A percentile compares a stretch with the other conserved stretches of the same genome.
phyloP scores from a whole-genome alignment of 495 filamentous ascomycete species.

The Rusavskia elegans region DNA sequence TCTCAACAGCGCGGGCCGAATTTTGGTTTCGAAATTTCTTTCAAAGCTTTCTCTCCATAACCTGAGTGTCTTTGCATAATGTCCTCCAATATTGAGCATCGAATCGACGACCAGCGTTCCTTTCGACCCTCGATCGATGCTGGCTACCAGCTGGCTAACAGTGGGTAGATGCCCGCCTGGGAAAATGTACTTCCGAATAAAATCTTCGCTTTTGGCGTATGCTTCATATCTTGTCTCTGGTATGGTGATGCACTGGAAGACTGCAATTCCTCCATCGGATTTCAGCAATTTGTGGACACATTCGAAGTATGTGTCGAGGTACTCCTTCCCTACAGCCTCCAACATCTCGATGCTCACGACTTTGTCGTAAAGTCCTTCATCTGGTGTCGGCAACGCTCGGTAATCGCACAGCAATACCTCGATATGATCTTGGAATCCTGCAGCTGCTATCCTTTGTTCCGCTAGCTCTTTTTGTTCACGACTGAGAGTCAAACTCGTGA shows the following conservation, averaged over 20 bases:
- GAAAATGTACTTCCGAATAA: conserved; percentile 62
- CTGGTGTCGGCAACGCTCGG: conserved; percentile 32
- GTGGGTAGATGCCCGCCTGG: conserved; percentile 58
- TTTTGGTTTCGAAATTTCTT: conserved; percentile 37
- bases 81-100: conserved; percentile 51
- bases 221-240: conserved; percentile 35
- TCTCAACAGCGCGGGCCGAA: conserved; percentile 34
- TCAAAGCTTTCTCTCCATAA: conserved; percentile 51
- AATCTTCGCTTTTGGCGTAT: conserved; percentile 32
- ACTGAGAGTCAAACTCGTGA: conserved; percentile 46
- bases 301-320: conserved; percentile 43
- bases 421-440: conserved; percentile 35
- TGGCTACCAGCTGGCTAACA: conserved; percentile 41
- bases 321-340: conserved; percentile 53
- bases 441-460: conserved; percentile 37
- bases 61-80: conserved; percentile 52
- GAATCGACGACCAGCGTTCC: conserved; percentile 44
- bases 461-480: conserved; percentile 45
- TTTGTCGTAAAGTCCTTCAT: conserved; percentile 43
- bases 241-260: conserved; percentile 66
- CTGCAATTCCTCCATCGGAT: conserved; percentile 43
- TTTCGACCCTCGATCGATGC: conserved; percentile 39
- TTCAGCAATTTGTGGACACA: conserved; percentile 44
- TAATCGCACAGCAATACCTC: conserved; percentile 47
- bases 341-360: conserved; percentile 62